phyloP scores from a whole-genome alignment of 306 rosid species.

The Cajanus cajan region DNA sequence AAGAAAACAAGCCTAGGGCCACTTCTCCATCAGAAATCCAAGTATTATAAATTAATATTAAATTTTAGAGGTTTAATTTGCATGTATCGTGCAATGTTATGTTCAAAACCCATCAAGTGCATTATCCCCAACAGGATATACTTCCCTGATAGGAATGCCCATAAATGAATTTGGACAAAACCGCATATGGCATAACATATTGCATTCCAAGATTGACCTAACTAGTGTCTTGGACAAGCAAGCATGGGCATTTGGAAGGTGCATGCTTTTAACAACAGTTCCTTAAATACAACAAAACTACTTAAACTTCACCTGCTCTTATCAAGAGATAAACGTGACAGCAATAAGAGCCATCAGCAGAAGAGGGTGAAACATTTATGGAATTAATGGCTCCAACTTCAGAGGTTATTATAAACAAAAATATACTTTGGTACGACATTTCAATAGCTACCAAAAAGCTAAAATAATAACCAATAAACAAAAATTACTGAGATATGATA shows the following conservation, averaged over 20 bases:
- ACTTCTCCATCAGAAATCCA: background rate
- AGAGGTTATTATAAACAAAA: background rate
- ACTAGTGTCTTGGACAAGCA: conserved; percentile 8
- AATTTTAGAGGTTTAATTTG: background rate
- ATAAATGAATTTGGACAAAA: conserved; percentile 43
- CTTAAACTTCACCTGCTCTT: background rate
- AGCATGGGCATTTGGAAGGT: conserved; percentile 31
- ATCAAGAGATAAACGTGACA: conserved; percentile 24
- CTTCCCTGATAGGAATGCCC: conserved; percentile 26
- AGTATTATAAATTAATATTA: background rate
- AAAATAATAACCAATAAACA: background rate
- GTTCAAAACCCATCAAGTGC: conserved; percentile 28
- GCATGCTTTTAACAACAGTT: conserved; percentile 13
- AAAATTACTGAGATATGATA: background rate
- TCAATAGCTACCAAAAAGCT: background rate
- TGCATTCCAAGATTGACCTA: conserved; percentile 14
- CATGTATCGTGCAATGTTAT: conserved; percentile 24
- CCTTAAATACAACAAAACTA: background rate
- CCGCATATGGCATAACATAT: conserved; percentile 20
- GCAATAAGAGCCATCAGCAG: conserved; percentile 25
- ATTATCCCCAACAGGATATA: conserved; percentile 34
- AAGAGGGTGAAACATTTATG: conserved; percentile 28
- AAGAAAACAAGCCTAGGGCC: background rate
- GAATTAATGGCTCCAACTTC: background rate
- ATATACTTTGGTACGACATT: background rate